Evolutionary conservation across 1,284 basidiomycete genomes (phyloP), one percentile per base, ranked within the genome.

Genomic region (Trametes versicolor): DNA sequence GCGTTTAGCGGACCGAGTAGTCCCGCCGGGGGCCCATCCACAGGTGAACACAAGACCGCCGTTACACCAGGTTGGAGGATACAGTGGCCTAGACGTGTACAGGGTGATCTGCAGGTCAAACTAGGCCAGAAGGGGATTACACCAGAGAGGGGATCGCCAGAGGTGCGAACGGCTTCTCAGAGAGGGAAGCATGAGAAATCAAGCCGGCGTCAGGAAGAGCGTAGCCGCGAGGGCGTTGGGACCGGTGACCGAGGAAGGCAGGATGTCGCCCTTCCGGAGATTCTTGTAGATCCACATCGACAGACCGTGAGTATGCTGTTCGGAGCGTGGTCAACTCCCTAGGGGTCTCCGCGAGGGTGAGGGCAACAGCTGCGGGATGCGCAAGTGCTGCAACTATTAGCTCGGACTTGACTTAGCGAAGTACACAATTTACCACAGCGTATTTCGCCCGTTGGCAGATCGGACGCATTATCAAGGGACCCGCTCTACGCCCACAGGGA

Each of bases 211-310:
- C 37, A 69, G 60, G 53, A 47, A 17, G 23, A 58, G 47, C 27
- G 61, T 39, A 57, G 58, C 61, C 68, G 61, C 55, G 61, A 56
- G 43, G 41, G 58, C n/a, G 56, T 51, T 61, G 47, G 27, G 48
- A 29, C 68, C 68, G 65, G 59, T 34, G 55, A 17, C 48, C 15
- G 17, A 19, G 55, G 47, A 47, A 51, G 57, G 68, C 62, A 59
- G 19, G 51, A 37, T 43, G 61, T 57, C 54, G 25, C 54, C 54
- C 39, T 49, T 21, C 29, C 58, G 59, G 60, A 41, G 63, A 58
- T 63, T 68, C 47, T 6, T 65, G 65, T 41, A 69, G 65, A 69
- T 66, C 60, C 21, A 55, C 60, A 51, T 47, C 55, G 60, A 58
- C 50, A 63, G 59, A 32, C 41, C 63, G 65, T 66, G 68, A 64